phyloP scores from a whole-genome alignment of 202 grass and related monocot genomes.

The Cymbopogon flexuosus region DNA sequence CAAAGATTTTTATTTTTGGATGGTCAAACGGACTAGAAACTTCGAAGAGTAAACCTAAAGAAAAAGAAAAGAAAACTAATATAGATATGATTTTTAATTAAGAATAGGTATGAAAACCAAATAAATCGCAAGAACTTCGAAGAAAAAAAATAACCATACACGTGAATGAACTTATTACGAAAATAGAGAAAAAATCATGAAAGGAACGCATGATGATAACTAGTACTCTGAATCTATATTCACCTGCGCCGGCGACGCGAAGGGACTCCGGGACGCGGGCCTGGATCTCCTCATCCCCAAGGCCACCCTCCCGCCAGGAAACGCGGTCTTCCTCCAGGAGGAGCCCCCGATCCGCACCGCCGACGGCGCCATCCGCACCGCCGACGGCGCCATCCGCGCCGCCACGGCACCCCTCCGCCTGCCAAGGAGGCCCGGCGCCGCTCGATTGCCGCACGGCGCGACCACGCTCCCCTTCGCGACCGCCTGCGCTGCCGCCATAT shows the following conservation, averaged over 20 bases:
- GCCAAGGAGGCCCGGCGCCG: constrained; percentile 5
- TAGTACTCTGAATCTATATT: neutral
- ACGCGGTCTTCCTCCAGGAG: constrained; percentile 28
- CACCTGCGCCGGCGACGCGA: constrained; percentile 61
- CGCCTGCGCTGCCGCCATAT: constrained; percentile 44
- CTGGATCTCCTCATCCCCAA: constrained; percentile 37
- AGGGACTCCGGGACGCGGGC: constrained; percentile 28
- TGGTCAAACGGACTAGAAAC: constrained; percentile 7
- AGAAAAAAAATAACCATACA: neutral
- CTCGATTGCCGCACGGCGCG: constrained; percentile 15
- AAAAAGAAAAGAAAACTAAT: neutral
- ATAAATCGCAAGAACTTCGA: neutral
- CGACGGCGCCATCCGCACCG: constrained; percentile 29
- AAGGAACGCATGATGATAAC: neutral
- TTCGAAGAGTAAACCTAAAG: neutral
- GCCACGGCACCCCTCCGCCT: constrained; percentile 40
- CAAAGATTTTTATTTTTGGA: neutral
- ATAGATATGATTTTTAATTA: neutral
- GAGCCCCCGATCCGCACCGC: constrained; percentile 39
- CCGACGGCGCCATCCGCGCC: constrained; percentile 32
- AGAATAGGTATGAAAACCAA: neutral
- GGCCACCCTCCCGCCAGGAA: constrained; percentile 43
- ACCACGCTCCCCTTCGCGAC: constrained; percentile 43
- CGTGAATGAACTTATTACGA: neutral
- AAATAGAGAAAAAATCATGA: neutral